phyloP scores from a whole-genome alignment of 148 eudicot species.

The Vaccinium darrowii region DNA sequence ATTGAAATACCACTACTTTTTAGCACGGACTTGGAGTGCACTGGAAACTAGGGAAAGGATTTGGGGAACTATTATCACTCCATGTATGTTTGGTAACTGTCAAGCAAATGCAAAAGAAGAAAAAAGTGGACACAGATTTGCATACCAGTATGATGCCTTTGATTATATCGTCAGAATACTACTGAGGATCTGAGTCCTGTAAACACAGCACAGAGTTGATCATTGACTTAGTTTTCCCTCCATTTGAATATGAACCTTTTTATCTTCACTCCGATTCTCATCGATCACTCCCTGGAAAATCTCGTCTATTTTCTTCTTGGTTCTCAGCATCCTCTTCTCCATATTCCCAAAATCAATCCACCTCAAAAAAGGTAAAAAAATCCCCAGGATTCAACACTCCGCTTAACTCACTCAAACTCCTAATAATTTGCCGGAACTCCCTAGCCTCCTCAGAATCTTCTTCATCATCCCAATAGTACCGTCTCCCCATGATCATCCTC shows the following conservation, averaged over 20 bases:
- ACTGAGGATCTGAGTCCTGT: constrained; percentile 32
- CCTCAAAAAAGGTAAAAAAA: constrained; percentile 24
- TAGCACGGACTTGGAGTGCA: too few relatives aligned
- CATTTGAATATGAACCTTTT: background rate
- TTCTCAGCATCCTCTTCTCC: constrained; percentile 30
- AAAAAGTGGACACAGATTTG: background rate
- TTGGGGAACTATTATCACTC: too few relatives aligned
- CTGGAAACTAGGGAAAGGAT: too few relatives aligned
- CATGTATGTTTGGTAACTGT: too few relatives aligned
- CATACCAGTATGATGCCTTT: constrained; percentile 41
- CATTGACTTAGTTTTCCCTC: constrained; percentile 12
- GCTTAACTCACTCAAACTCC: constrained; percentile 20
- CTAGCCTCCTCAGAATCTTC: constrained; percentile 18
- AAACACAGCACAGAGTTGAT: constrained; percentile 29
- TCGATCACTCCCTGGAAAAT: constrained; percentile 32
- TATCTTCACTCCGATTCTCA: constrained; percentile 3
- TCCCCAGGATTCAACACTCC: constrained; percentile 33
- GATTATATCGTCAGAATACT: constrained; percentile 33
- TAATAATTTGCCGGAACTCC: constrained; percentile 14
- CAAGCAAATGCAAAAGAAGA: too few relatives aligned
- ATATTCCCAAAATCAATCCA: constrained; percentile 27
- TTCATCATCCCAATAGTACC: constrained; percentile 26
- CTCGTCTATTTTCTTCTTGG: constrained; percentile 20
- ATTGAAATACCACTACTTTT: too few relatives aligned
- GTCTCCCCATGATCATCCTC: constrained; percentile 39